Percentiles rank a stretch among this genome's conserved stretches.
Conservation (phyloP, 2,329 filamentous ascomycete species). For the Didymosphaeria variabile region DNA sequence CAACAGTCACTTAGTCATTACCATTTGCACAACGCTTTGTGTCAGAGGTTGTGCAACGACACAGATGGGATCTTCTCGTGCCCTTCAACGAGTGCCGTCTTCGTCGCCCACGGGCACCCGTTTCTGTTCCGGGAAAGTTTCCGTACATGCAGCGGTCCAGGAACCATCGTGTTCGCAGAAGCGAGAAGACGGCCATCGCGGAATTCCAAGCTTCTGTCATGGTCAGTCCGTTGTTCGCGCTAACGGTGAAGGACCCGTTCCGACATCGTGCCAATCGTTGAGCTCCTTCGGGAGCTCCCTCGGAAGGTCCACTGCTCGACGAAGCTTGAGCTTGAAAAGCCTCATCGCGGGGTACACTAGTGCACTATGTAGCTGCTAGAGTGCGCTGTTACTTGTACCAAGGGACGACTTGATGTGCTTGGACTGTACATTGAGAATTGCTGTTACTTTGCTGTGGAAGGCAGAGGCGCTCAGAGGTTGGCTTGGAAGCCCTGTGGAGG, state of each 20-base stretch:
- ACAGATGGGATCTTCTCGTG: no score
- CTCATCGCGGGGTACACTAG: constrained; percentile 11
- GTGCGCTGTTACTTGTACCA: not conserved
- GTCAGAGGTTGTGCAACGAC: no score
- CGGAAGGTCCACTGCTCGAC: not conserved
- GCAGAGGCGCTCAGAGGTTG: not conserved
- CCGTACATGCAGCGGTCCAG: not conserved
- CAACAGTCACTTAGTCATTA: not conserved
- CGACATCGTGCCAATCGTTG: constrained; percentile 18
- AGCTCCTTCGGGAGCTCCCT: constrained; percentile 1
- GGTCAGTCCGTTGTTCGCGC: not conserved
- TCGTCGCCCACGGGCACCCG: not conserved
- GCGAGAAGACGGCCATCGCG: not conserved
- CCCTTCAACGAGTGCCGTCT: not conserved
- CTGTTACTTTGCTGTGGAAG: not conserved
- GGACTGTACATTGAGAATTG: not conserved
- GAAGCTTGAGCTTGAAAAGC: constrained; percentile 6
- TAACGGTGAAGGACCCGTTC: constrained; percentile 6
- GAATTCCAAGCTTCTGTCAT: no score
- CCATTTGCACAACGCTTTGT: no score
- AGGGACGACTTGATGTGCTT: not conserved
- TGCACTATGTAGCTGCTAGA: not conserved
- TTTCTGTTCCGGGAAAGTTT: not conserved
- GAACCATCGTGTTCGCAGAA: not conserved
- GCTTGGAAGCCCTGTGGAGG: not conserved